These are phyloP conservation scores for Lasiodiplodia citricola DNA, from an alignment of 2,329 filamentous ascomycete species.

Conservation along the genomic window DNA sequence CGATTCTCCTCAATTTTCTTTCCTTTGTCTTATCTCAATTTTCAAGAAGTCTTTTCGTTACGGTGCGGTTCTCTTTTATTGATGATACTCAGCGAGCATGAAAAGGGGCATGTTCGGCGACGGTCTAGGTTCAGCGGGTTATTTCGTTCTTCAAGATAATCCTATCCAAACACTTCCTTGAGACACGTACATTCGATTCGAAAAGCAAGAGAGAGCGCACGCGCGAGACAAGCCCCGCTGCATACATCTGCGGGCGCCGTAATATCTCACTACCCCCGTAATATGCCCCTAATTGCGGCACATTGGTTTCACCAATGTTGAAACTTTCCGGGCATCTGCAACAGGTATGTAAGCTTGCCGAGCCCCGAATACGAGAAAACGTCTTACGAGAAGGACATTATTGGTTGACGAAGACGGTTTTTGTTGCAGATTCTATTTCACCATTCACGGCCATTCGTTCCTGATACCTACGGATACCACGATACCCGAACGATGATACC, in stretches of 20 bases:
- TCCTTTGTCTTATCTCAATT: conserved; percentile 16
- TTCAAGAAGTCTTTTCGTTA: conserved; percentile 2
- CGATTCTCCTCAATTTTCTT: conserved; percentile 17
- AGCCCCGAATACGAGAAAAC: neutral
- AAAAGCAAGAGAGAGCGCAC: neutral
- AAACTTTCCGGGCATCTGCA: neutral
- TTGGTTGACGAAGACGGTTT: neutral
- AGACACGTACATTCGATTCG: conserved; percentile 23
- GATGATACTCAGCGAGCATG: conserved; percentile 36
- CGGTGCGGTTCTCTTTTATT: conserved; percentile 21
- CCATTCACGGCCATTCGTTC: neutral
- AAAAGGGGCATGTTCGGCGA: conserved; percentile 26
- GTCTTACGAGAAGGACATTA: neutral
- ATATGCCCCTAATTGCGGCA: conserved; percentile 2
- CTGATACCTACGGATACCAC: neutral
- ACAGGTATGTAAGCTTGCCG: conserved; percentile 19
- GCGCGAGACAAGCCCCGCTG: conserved; percentile 14
- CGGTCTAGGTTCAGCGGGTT: conserved; percentile 25
- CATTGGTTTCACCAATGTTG: conserved; percentile 3
- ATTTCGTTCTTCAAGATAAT: conserved; percentile 24
- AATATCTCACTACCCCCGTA: conserved; percentile 11
- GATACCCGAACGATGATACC: conserved; percentile 4
- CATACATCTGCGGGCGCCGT: conserved; percentile 3
- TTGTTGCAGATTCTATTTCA: neutral
- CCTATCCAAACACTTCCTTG: conserved; percentile 25